Evolutionary conservation across 352 stramenopile species (phyloP), one percentile per base, ranked within the genome.

Genomic region (Phytopythium vexans): DNA sequence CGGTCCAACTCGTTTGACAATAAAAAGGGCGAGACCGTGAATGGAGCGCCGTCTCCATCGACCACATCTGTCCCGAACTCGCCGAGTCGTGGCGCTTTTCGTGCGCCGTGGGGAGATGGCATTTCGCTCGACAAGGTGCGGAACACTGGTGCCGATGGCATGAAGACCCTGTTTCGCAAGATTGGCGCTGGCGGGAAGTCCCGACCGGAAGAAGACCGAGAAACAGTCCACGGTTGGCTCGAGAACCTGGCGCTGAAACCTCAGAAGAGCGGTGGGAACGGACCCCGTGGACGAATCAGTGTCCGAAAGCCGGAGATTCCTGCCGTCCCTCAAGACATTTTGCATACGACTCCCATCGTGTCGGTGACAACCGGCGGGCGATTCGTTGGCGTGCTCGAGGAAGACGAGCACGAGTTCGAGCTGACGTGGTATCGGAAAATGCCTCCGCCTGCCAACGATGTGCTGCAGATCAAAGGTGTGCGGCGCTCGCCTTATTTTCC

Each of bases 91-190:
- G 21, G 21, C 2, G 21, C 48, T 45, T 73, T 71, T 44, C 53
- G 60, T 21, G 54, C 53, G 37, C 37, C 42, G 1, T 80, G 65
- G 66, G 60, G 66, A 10, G 62, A 80, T 31, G 64, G 68, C 0
- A 71, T 88, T 27, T 74, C 72, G 15, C 49, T 86, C 8, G 77
- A 85, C 11, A 86, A 86, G 41, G 76, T 88, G 34, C 72, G 81
- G 39, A 78, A 84, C 45, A 66, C 66, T 3, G 69, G 71, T 4
- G 77, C 74, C 1, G 82, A 92, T 11, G 75, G 75, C 11, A 67
- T 92, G 45, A 89, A 90, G 69, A 92, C 75, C 50, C 44, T 92
- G 39, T 73, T 92, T 39, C 79, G 79, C 7, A 88, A 87, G 41
- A 92, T 90, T 45, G 77, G 77, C 0, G 59, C 52, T 21, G 76